These are phyloP conservation scores for Penicillium rolfsii DNA, from an alignment of 2,329 filamentous ascomycete species.

Conservation along the genomic window DNA sequence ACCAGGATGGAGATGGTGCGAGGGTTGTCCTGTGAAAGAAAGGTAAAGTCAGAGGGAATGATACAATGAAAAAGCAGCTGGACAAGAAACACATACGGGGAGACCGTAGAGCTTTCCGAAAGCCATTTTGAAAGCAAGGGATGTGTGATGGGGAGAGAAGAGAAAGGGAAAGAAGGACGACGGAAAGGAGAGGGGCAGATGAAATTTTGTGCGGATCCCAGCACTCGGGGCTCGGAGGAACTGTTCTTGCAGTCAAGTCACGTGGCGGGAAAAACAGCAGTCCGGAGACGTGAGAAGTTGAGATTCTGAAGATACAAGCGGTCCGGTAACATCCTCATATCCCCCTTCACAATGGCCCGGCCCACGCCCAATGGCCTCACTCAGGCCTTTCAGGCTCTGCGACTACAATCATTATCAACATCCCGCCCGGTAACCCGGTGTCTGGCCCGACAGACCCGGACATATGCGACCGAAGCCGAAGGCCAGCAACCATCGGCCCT, in stretches of 20 bases:
- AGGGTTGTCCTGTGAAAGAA: conserved; percentile 71
- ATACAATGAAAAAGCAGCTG: neutral
- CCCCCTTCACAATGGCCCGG: conserved; percentile 40
- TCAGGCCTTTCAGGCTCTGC: conserved; percentile 40
- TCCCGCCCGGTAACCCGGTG: conserved; percentile 20
- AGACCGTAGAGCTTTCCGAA: conserved; percentile 98
- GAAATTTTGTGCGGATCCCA: conserved; percentile 30
- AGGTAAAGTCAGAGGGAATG: conserved; percentile 10
- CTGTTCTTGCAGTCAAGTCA: conserved; percentile 21
- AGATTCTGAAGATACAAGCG: conserved; percentile 5
- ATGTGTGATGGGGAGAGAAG: conserved; percentile 24
- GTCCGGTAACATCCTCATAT: conserved; percentile 2
- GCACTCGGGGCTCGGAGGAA: conserved; percentile 25
- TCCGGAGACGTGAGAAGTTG: conserved; percentile 4
- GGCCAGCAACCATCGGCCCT: conserved; percentile 7
- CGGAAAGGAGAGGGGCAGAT: conserved; percentile 25
- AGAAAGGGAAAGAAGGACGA: conserved; percentile 16
- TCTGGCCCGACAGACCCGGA: conserved; percentile 27
- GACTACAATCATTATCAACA: conserved; percentile 37
- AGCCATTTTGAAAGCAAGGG: conserved; percentile 67
- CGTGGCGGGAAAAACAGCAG: conserved; percentile 30
- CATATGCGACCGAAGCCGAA: conserved; percentile 36
- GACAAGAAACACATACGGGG: conserved; percentile 60
- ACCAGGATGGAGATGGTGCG: conserved; percentile 86
- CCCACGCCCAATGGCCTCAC: conserved; percentile 41